Percentiles rank a stretch among this genome's conserved stretches.
Evolutionary conservation across 2,329 filamentous ascomycete genomes (phyloP).

Genomic region (Aphanocladium album): DNA sequence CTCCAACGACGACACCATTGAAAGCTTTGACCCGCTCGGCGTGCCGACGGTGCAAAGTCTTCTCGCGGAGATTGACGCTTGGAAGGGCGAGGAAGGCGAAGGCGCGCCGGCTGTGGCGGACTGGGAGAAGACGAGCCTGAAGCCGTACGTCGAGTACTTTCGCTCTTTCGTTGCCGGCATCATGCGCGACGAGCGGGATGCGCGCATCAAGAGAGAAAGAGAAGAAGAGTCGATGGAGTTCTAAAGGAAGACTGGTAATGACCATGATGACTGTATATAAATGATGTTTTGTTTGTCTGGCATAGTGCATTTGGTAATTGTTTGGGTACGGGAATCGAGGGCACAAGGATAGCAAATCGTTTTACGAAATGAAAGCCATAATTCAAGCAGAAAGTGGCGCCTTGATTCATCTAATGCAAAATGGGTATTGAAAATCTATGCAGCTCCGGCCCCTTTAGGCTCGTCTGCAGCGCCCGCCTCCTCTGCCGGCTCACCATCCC

Average conservation of each 20-base stretch:
- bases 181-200: conserved; percentile 67
- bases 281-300: background rate
- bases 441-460: conserved; percentile 21
- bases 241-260: conserved; percentile 24
- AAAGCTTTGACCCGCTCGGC: conserved; percentile 77
- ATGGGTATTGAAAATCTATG: conserved; percentile 11
- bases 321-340: background rate
- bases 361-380: background rate
- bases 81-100: conserved; percentile 48
- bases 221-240: conserved; percentile 52
- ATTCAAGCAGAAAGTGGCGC: background rate
- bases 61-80: conserved; percentile 80
- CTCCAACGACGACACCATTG: conserved; percentile 46
- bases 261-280: conserved; percentile 15
- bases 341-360: background rate
- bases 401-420: conserved; percentile 11
- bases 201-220: conserved; percentile 51
- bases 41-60: conserved; percentile 88
- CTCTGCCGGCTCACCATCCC: conserved; percentile 5
- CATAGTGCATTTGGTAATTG: conserved; percentile 1
- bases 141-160: conserved; percentile 89
- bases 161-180: conserved; percentile 71
- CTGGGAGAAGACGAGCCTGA: conserved; percentile 96
- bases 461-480: conserved; percentile 23
- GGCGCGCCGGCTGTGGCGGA: conserved; percentile 55